Evolutionary conservation across 129 eudicot species (phyloP).

Genomic region (Cynara cardunculus): DNA sequence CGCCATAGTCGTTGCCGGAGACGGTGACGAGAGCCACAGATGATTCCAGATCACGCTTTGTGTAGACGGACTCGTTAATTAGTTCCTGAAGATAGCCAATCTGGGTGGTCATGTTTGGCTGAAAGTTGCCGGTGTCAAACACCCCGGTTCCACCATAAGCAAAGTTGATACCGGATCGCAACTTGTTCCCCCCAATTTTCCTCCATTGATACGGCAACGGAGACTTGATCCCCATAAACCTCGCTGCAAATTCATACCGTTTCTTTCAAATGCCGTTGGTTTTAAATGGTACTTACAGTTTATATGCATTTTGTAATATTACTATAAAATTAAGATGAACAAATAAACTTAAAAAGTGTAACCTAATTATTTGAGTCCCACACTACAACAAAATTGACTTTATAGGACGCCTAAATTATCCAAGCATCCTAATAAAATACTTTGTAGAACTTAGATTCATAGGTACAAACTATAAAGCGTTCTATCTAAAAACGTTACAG

Average conservation of each 20-base stretch:
- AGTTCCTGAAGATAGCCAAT: conserved; percentile 49
- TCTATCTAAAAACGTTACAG: too few species aligned
- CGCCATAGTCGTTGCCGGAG: conserved; percentile 67
- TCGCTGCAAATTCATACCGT: conserved; percentile 41
- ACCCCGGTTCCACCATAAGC: conserved; percentile 89
- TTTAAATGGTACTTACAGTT: too few species aligned
- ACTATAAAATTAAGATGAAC: background rate
- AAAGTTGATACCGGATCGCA: conserved; percentile 57
- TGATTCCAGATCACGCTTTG: conserved; percentile 39
- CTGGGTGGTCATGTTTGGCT: conserved; percentile 81
- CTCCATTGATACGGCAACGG: conserved; percentile 61
- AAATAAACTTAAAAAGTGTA: too few species aligned
- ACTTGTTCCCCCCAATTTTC: conserved; percentile 23
- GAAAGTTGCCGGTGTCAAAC: conserved; percentile 44
- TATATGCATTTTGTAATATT: background rate
- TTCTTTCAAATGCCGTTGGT: background rate
- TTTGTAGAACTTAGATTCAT: too few species aligned
- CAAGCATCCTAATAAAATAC: too few species aligned
- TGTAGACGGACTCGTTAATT: conserved; percentile 36
- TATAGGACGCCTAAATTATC: too few species aligned
- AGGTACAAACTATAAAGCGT: too few species aligned
- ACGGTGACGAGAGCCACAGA: conserved; percentile 66
- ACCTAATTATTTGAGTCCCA: too few species aligned
- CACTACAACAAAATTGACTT: too few species aligned
- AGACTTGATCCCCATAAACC: conserved; percentile 53